Evolutionary conservation across 768 basidiomycete genomes (phyloP).

Genomic region (Pisolithus albus): DNA sequence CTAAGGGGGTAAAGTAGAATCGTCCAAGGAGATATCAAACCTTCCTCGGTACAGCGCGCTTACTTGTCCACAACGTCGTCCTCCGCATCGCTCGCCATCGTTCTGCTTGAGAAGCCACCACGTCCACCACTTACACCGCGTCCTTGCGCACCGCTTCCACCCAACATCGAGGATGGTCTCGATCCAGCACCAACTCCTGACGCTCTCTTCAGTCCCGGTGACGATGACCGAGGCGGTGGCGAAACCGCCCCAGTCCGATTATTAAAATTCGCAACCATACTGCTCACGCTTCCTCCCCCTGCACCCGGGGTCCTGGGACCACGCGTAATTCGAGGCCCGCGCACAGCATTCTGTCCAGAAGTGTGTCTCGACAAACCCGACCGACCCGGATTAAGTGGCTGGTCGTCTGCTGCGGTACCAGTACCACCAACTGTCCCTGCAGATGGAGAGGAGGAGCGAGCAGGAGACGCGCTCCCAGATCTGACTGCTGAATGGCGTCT

Average conservation of each 20-base stretch:
- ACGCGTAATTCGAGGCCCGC: conserved; percentile 46
- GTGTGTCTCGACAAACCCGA: conserved; percentile 41
- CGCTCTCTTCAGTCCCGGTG: conserved; percentile 38
- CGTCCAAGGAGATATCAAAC: not conserved
- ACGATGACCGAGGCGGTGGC: conserved; percentile 23
- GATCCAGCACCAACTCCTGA: conserved; percentile 27
- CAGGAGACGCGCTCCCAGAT: conserved; percentile 29
- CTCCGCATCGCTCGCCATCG: conserved; percentile 81
- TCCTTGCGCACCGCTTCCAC: conserved; percentile 10
- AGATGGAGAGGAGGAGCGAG: conserved; percentile 41
- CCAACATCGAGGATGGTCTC: conserved; percentile 11
- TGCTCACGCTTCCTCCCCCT: conserved; percentile 42
- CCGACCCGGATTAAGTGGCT: conserved; percentile 27
- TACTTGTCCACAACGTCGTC: conserved; percentile 51
- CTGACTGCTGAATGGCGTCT: conserved; percentile 31
- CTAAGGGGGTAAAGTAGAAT: not conserved
- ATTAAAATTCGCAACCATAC: conserved; percentile 52
- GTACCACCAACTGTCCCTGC: conserved; percentile 11
- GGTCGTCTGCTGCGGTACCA: conserved; percentile 26
- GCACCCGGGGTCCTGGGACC: conserved; percentile 36
- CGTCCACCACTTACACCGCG: conserved; percentile 40
- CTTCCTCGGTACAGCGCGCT: not conserved
- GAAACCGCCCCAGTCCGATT: conserved; percentile 35
- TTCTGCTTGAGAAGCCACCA: conserved; percentile 58
- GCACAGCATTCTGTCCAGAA: conserved; percentile 35